Evolutionary conservation across 83 land plant genomes (phyloP), one percentile per base, ranked within the genome.

Genomic region (Thuja plicata): DNA sequence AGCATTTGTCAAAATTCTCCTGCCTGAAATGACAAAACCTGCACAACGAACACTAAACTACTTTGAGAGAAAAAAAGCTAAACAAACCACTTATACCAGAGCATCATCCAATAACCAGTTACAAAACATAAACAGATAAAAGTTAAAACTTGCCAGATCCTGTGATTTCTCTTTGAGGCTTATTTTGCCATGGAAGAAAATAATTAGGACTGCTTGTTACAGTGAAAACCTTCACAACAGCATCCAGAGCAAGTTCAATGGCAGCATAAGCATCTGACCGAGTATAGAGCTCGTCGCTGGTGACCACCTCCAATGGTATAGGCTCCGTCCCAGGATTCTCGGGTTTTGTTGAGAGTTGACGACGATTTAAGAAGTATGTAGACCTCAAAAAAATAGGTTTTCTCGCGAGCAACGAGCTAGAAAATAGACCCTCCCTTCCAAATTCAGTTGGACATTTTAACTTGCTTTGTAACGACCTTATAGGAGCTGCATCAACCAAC

Each of bases 131-230:
- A 32, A 84, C 2, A 84, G 45, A 15, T 38, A 37, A 43, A 11
- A 84, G 45, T n/a, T 16, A 24, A 43, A 11, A 87, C 90, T 90
- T 87, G 96, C 99, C 99, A 27, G 99, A 97, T 52, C 99, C 99
- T 88, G 92, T 96, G 66, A 92, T 84, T 91, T 96, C 99, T 27
- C 99, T 89, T 91, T 95, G 99, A 30, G 99, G 92, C 92, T 98
- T 98, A 88, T 98, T 98, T 89, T 98, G 99, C 99, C 99, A 98
- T 5, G 99, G 99, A 17, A 97, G 92, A 82, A 94, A 94, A 89
- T 96, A 98, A 88, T 93, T 98, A 35, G 99, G 99, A 88, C 96
- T 96, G 74, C 96, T 97, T 73, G 97, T 84, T 19, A 97, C 97
- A 3, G 99, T 93, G 77, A 98, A 98, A 40, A 98, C 88, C 94